A percentile compares a stretch with the other conserved stretches of the same genome.
These are phyloP conservation scores for Termitomyces sp. DNA, from an alignment of 1,284 basidiomycete genomes.

Conservation along the genomic window DNA sequence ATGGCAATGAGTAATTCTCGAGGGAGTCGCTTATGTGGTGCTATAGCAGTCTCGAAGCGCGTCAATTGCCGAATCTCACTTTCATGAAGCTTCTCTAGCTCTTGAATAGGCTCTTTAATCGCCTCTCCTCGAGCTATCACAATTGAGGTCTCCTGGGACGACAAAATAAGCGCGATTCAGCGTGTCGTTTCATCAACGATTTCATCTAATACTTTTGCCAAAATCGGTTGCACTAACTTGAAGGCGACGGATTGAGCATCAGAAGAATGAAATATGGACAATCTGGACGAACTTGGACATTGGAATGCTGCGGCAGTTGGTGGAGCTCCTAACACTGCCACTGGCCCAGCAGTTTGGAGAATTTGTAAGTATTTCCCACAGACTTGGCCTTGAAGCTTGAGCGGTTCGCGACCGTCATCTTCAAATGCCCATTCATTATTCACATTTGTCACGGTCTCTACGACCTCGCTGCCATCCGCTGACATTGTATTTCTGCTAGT, in stretches of 20 bases:
- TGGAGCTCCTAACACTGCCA: too few relatives aligned
- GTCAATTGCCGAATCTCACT: neutral
- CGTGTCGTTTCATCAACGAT: neutral
- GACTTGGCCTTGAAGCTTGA: too few relatives aligned
- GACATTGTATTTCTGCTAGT: too few relatives aligned
- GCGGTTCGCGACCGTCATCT: too few relatives aligned
- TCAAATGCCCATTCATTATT: too few relatives aligned
- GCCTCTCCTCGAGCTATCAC: neutral
- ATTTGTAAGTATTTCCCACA: neutral
- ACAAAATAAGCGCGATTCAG: neutral
- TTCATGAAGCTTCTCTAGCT: neutral
- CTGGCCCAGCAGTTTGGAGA: too few relatives aligned
- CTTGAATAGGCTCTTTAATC: neutral
- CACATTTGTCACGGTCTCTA: too few relatives aligned
- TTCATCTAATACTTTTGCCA: too few relatives aligned
- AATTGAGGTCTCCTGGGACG: neutral
- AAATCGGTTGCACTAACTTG: neutral
- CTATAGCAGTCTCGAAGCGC: neutral
- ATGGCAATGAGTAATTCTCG: neutral
- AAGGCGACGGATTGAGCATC: neutral
- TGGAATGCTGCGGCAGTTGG: neutral
- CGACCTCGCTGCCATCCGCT: too few relatives aligned
- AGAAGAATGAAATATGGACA: neutral
- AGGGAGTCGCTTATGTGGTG: neutral
- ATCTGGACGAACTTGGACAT: neutral